phyloP scores from a whole-genome alignment of 768 basidiomycete species.

The Sarcomyxa edulis region DNA sequence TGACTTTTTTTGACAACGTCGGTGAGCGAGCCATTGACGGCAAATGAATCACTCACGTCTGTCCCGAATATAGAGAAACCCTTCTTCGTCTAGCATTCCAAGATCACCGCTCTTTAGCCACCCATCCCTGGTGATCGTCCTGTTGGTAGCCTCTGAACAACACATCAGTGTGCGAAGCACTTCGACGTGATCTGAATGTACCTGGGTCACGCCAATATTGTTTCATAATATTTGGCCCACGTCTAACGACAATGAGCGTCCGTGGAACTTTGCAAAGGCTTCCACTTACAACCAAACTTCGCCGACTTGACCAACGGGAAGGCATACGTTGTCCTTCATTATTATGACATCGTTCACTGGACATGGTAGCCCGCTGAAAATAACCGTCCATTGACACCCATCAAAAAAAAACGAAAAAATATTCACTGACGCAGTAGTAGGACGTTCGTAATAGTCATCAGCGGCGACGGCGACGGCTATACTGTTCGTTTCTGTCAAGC shows the following conservation, averaged over 20 bases:
- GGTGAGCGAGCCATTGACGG: not conserved
- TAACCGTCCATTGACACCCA: not conserved
- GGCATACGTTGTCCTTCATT: constrained; percentile 25
- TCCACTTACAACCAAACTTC: constrained; percentile 33
- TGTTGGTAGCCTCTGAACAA: constrained; percentile 14
- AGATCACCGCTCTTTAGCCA: constrained; percentile 45
- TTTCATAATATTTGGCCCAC: constrained; percentile 49
- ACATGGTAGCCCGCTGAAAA: constrained; percentile 34
- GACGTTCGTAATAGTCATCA: constrained; percentile 46
- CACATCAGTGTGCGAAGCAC: not conserved
- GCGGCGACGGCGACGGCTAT: constrained; percentile 26
- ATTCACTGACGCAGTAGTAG: constrained; percentile 36
- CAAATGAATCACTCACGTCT: constrained; percentile 22
- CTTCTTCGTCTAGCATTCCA: constrained; percentile 38
- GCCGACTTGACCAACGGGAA: constrained; percentile 26
- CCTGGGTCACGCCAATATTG: constrained; percentile 46
- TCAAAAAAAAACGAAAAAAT: not conserved
- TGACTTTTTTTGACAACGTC: constrained; percentile 23
- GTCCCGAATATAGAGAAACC: constrained; percentile 45
- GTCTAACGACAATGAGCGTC: constrained; percentile 11
- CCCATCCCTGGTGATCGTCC: constrained; percentile 38
- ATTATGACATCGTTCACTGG: constrained; percentile 43
- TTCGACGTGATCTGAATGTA: constrained; percentile 6
- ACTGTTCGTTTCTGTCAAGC: constrained; percentile 46
- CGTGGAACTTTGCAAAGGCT: too few relatives aligned